phyloP scores from a whole-genome alignment of 2,329 filamentous ascomycete genomes.

The Aspergillus melleus region DNA sequence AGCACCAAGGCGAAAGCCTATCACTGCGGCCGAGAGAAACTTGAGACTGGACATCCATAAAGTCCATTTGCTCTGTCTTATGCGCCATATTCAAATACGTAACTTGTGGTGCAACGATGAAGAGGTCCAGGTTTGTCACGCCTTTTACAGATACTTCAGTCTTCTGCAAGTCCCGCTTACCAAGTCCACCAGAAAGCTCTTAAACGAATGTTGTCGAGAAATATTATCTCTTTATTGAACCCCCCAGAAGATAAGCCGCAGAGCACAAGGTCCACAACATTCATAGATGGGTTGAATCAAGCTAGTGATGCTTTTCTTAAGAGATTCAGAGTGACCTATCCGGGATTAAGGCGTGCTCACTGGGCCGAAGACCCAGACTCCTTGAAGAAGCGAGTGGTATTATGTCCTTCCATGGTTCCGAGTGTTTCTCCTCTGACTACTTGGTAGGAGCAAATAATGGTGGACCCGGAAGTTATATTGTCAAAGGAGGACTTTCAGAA shows the following conservation, averaged over 20 bases:
- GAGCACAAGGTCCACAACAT: slow-evolving; percentile 72
- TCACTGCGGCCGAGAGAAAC: slow-evolving; percentile 58
- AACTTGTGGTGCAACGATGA: slow-evolving; percentile 88
- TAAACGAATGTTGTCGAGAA: slow-evolving; percentile 64
- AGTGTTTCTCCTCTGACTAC: slow-evolving; percentile 14
- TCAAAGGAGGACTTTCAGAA: slow-evolving; percentile 72
- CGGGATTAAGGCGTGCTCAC: slow-evolving; percentile 67
- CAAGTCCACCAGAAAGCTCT: slow-evolving; percentile 44
- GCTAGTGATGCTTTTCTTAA: slow-evolving; percentile 66
- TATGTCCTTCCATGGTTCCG: slow-evolving; percentile 11
- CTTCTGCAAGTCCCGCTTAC: slow-evolving; percentile 13
- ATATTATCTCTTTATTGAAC: slow-evolving; percentile 66
- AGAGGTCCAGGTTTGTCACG: slow-evolving; percentile 58
- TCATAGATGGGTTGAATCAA: slow-evolving; percentile 76
- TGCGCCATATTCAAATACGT: slow-evolving; percentile 73
- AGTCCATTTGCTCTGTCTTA: slow-evolving; percentile 76
- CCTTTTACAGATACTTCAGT: not conserved
- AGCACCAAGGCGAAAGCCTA: slow-evolving; percentile 49
- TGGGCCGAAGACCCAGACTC: slow-evolving; percentile 73
- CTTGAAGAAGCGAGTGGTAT: slow-evolving; percentile 54
- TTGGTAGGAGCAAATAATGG: slow-evolving; percentile 55
- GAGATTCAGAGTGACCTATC: slow-evolving; percentile 69
- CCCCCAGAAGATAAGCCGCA: slow-evolving; percentile 68
- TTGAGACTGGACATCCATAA: slow-evolving; percentile 78
- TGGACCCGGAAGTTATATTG: slow-evolving; percentile 66